Conservation (phyloP, 225 moss, liverwort and hornwort species). For the Ulota crispa region DNA sequence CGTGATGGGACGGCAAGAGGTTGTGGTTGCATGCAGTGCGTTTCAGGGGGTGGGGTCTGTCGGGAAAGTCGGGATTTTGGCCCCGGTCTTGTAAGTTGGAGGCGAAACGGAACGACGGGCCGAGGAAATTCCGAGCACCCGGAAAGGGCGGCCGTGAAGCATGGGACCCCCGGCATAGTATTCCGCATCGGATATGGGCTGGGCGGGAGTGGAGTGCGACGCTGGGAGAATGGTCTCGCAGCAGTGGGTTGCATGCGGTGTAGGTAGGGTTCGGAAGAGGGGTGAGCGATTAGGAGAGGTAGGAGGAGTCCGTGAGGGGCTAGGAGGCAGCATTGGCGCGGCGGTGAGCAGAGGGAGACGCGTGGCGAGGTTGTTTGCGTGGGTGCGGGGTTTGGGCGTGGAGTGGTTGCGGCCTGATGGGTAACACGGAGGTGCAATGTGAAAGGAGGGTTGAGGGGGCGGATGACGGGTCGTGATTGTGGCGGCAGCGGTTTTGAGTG, state of each 20-base stretch:
- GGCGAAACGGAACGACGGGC: accelerated
- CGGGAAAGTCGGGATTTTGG: accelerated
- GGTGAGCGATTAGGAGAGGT: too few relatives aligned
- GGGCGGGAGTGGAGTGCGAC: too few relatives aligned
- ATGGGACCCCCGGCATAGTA: background rate
- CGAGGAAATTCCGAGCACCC: too few relatives aligned
- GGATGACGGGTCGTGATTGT: background rate
- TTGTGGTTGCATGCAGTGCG: background rate
- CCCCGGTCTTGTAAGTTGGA: too few relatives aligned
- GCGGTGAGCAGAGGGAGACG: background rate
- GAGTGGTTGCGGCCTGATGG: background rate
- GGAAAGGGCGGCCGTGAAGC: too few relatives aligned
- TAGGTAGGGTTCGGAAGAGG: too few relatives aligned
- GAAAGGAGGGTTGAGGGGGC: too few relatives aligned
- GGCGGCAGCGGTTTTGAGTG: background rate
- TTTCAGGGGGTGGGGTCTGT: background rate
- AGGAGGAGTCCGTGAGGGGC: too few relatives aligned
- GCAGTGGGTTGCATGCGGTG: too few relatives aligned
- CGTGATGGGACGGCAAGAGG: background rate
- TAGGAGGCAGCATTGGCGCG: background rate
- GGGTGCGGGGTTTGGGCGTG: background rate
- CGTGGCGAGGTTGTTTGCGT: background rate
- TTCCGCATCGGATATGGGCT: too few relatives aligned
- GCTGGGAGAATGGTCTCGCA: too few relatives aligned
- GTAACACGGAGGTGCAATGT: background rate